Base-by-base conservation (phyloP, 768 basidiomycete species). In the Rhodotorula kratochvilovae region DNA sequence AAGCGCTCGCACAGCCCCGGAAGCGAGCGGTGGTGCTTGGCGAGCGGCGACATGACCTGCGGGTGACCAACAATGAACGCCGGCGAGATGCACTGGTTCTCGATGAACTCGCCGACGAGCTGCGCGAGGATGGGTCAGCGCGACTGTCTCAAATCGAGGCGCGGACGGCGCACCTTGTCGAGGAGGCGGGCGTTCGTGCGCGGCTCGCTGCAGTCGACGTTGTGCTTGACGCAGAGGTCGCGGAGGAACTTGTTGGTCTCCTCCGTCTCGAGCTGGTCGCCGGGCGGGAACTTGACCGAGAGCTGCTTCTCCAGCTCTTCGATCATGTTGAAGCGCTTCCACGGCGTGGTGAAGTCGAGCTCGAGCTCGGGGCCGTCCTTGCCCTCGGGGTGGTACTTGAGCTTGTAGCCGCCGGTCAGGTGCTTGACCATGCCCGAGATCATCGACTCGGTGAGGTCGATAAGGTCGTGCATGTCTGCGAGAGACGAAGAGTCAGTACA, bases 311-410 rank as follows among this genome's bases (percentile, higher is more conserved):
- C 96, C 51, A 98, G 83, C 33, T 95, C 98, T 76, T 82, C 86
- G 76, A 98, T 97, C 96, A 99, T 99, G 81, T 98, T 92, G 80
- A 94, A 94, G 71, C 91, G 84, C 89, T 95, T 96, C 96, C 96
- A 99, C 21, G 96, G 95, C 57, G 89, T 84, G 84, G 87, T 81
- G 83, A 97, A 99, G 75, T 99, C 89, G 67, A 98, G 85, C 68
- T 86, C 85, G 75, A 90, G 84, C 77, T 85, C 84, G 78, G 81
- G 80, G 29, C 81, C 82, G 71, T 86, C 74, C 84, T 92, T 91
- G 55, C 94, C 94, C 77, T 98, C 92, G 5, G 96, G 96, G 79
- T 97, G 92, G 83, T 87, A 98, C 43, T 82, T 84, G 70, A 98
- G 79, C 77, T 86, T 88, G 54, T 91, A 92, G 29, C 92, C 92